Conservation (phyloP, 202 grass and related monocot species). For the Schoenoplectus tabernaemontani region DNA sequence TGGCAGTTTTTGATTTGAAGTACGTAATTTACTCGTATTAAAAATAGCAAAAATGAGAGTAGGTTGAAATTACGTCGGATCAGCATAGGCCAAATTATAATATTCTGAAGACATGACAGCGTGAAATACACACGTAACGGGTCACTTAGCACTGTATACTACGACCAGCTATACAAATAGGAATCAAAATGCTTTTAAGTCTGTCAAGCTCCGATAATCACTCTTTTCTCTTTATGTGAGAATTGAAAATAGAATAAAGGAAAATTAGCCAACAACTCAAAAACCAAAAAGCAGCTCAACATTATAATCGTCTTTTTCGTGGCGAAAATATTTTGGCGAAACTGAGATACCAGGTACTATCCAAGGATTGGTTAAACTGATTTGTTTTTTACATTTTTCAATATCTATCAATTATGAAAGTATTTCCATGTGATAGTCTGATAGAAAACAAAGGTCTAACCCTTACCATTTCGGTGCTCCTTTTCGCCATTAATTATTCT, state of each 20-base stretch:
- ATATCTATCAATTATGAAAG: background rate
- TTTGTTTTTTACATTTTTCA: background rate
- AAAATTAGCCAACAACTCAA: conserved; percentile 5
- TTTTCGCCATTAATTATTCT: conserved; percentile 26
- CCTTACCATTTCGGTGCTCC: conserved; percentile 16
- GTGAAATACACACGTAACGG: background rate
- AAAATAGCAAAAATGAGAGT: conserved; percentile 1
- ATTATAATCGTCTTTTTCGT: background rate
- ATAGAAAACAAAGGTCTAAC: conserved; percentile 15
- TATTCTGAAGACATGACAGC: background rate
- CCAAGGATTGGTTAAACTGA: background rate
- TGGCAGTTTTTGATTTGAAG: too few relatives aligned
- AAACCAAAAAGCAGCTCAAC: conserved; percentile 2
- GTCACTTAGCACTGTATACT: background rate
- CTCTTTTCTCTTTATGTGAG: conserved; percentile 3
- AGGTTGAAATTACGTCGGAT: background rate
- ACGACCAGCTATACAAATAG: background rate
- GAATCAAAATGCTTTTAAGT: background rate
- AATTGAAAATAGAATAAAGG: conserved; percentile 12
- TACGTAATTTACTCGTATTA: background rate
- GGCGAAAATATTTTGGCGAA: background rate
- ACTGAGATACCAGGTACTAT: conserved; percentile 11
- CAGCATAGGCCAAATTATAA: background rate
- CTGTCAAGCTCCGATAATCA: conserved; percentile 10
- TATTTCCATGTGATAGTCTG: conserved; percentile 19